A percentile compares a stretch with the other conserved stretches of the same genome.
phyloP scores from a whole-genome alignment of 768 basidiomycete genomes.

The Dacryopinax primogenitus region DNA sequence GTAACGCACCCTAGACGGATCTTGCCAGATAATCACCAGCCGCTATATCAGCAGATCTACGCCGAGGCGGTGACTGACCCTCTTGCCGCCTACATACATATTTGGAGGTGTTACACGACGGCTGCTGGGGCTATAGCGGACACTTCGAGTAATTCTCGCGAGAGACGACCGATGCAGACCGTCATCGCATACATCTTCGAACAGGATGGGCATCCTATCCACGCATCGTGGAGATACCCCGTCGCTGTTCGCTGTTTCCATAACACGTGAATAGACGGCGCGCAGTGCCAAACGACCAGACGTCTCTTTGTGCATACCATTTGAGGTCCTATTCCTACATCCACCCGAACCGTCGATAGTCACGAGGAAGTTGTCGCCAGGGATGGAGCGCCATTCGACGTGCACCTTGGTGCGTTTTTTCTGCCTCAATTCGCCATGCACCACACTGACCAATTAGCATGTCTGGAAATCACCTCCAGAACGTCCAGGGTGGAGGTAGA shows the following conservation, averaged over 20 bases:
- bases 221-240: background rate
- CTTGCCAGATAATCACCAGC: background rate
- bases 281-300: too few species aligned
- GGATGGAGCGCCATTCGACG: background rate
- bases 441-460: background rate
- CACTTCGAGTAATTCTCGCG: background rate
- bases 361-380: background rate
- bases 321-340: background rate
- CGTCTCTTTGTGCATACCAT: background rate
- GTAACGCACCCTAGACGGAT: conserved; percentile 3
- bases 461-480: background rate
- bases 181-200: background rate
- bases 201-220: background rate
- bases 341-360: background rate
- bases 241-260: background rate
- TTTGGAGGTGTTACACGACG: background rate
- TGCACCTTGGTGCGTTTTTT: background rate
- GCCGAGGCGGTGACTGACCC: background rate
- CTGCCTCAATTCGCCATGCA: background rate
- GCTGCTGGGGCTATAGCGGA: background rate
- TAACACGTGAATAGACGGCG: too few species aligned
- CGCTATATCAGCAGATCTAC: background rate
- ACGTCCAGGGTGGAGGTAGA: background rate
- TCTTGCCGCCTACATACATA: too few species aligned
- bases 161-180: background rate